Evolutionary conservation across 2,329 filamentous ascomycete species (phyloP).

Genomic region (Epichloe hybrida): DNA sequence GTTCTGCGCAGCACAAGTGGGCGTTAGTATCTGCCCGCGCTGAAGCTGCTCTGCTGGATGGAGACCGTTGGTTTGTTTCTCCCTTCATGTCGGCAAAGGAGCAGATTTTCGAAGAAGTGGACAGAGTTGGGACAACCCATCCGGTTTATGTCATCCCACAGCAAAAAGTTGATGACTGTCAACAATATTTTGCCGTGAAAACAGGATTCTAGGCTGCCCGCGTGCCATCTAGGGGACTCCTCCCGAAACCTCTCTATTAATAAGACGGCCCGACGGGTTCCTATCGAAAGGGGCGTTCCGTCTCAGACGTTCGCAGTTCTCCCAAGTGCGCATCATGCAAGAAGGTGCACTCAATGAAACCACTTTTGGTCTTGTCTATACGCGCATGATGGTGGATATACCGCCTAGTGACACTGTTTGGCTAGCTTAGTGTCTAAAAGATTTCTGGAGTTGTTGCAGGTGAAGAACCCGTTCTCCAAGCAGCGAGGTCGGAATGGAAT

Average conservation of each 20-base stretch:
- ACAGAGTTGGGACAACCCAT: constrained; percentile 59
- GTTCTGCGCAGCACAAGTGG: constrained; percentile 63
- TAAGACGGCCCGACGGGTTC: too few species aligned
- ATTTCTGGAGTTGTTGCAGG: not conserved
- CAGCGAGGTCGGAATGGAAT: not conserved
- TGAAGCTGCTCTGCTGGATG: constrained; percentile 20
- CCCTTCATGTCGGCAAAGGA: constrained; percentile 37
- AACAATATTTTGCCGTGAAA: constrained; percentile 49
- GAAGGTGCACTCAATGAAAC: not conserved
- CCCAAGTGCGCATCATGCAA: not conserved
- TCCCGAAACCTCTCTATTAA: not conserved
- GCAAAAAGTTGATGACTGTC: constrained; percentile 49
- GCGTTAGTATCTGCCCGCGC: constrained; percentile 24
- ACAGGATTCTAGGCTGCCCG: constrained; percentile 34
- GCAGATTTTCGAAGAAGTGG: constrained; percentile 56
- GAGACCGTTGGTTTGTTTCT: constrained; percentile 32
- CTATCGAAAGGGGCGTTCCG: not conserved
- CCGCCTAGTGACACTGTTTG: not conserved
- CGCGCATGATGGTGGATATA: not conserved
- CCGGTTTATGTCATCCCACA: constrained; percentile 78
- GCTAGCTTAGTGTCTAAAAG: not conserved
- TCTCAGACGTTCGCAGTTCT: not conserved
- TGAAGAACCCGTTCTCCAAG: not conserved
- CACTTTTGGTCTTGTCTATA: not conserved
- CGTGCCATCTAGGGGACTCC: not conserved